Conservation (phyloP, 805 yeast genomes). For the Tetrapisispora taiwanensis region DNA sequence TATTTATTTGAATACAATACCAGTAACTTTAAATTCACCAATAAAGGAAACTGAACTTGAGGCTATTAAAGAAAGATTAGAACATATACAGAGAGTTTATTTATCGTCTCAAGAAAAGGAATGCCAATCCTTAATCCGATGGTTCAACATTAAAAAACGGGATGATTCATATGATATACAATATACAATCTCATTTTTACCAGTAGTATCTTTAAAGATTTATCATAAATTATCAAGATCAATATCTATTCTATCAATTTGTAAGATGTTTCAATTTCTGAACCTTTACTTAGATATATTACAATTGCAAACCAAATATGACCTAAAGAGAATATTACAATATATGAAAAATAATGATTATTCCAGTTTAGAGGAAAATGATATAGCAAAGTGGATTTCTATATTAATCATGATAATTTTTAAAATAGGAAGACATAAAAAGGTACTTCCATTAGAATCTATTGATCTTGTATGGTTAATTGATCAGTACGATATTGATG, state of each 20-base stretch:
- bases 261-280: slow-evolving; percentile 17
- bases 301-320: slow-evolving; percentile 10
- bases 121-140: slow-evolving; percentile 10
- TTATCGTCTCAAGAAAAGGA: slow-evolving; percentile 6
- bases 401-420: slow-evolving; percentile 11
- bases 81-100: slow-evolving; percentile 11
- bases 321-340: neutral
- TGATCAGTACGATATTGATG: slow-evolving; percentile 21
- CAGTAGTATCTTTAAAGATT: slow-evolving; percentile 19
- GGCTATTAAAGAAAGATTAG: slow-evolving; percentile 6
- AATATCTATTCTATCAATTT: slow-evolving; percentile 14
- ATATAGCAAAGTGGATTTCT: slow-evolving; percentile 11
- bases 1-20: neutral
- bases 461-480: slow-evolving; percentile 14
- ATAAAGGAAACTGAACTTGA: neutral
- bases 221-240: slow-evolving; percentile 13
- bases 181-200: slow-evolving; percentile 19
- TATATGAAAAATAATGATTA: slow-evolving; percentile 3
- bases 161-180: slow-evolving; percentile 16
- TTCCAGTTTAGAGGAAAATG: neutral
- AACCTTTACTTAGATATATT: slow-evolving; percentile 9
- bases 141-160: slow-evolving; percentile 16
- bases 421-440: slow-evolving; percentile 9
- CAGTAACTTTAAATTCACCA: neutral
- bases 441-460: slow-evolving; percentile 11